Base-by-base conservation (phyloP, 805 yeast species). In the Teunomyces atbi region DNA sequence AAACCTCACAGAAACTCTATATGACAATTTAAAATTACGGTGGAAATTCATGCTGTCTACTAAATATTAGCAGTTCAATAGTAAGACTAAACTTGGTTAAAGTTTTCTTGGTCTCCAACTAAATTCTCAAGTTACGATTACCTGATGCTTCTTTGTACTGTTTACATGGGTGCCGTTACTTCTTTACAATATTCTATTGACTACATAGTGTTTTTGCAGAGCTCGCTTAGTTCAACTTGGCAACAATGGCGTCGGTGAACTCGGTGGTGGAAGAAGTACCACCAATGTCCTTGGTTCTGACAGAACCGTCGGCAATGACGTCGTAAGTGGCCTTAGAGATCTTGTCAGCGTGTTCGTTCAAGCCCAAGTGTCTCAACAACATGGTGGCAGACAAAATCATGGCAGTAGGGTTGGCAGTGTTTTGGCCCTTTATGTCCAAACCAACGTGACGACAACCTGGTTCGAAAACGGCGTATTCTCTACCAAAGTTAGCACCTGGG, bases 361-460 rank as follows among this genome's bases (percentile, higher is more conserved):
- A 79, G 56, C 97, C 97, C 65, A 92, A 81, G 74, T 92, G 99
- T 77, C 97, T 88, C 76, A 92, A 82, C 84, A 92, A 71, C 86
- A 92, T 83, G 54, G 91, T 74, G 39, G 96, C 81, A 49, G 97
- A 89, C 63, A 94, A 78, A 62, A 92, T 86, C 92, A 92, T 86
- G 59, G 97, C 98, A 52, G 97, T 89, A 68, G 99, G 99, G 83
- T 92, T 92, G 55, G 98, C 98, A 54, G 89, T 79, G 78, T 89
- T 87, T 73, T 88, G 82, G 66, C 96, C 97, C 79, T 88, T 80
- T 69, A 94, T 88, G 73, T 92, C 97, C 61, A 92, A 79, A 73
- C 98, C 98, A 63, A 91, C 98, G 78, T 91, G 98, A 81, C 99
- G 88, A 77, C 97, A 91, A 75, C 98, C 99, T 62, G 99, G 98